Evolutionary conservation across 192 early-diverging fungal genomes (phyloP).

Genomic region (Phycomyces blakesleeanus): DNA sequence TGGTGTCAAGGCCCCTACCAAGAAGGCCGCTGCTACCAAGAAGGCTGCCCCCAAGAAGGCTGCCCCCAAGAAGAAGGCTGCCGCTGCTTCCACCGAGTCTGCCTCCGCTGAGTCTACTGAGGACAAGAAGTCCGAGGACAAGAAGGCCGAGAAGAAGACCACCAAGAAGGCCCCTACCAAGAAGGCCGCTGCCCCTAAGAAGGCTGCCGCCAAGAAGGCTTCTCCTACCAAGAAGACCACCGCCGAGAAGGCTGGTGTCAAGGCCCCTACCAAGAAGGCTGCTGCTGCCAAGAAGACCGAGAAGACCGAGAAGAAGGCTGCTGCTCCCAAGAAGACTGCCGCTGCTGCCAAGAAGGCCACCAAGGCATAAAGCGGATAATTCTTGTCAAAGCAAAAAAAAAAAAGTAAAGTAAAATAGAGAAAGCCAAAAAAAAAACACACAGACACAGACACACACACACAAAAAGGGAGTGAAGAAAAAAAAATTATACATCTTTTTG

Average conservation of each 20-base stretch:
- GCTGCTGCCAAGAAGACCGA: conserved; percentile 22
- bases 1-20: conserved; percentile 26
- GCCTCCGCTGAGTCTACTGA: too few species aligned
- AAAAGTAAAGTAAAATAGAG: neutral
- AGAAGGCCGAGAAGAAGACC: conserved; percentile 40
- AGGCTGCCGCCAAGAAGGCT: conserved; percentile 44
- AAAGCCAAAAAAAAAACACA: neutral
- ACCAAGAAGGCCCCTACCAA: conserved; percentile 51
- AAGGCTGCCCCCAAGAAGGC: conserved; percentile 36
- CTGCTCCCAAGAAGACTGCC: too few species aligned
- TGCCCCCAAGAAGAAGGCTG: conserved; percentile 31
- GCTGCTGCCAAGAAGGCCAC: conserved; percentile 26
- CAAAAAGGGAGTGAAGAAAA: too few species aligned
- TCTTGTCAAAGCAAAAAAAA: neutral
- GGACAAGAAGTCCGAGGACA: conserved; percentile 27
- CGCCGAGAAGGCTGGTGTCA: conserved; percentile 38
- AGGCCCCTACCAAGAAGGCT: conserved; percentile 39
- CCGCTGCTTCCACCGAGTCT: too few species aligned
- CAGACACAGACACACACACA: too few species aligned
- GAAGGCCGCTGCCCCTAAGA: conserved; percentile 31
- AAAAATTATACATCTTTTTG: too few species aligned
- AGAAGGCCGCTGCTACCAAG: conserved; percentile 32
- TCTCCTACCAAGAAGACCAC: conserved; percentile 34
- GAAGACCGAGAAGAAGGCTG: conserved; percentile 40
- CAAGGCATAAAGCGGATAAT: conserved; percentile 33